Percentiles rank a stretch among this genome's conserved stretches.
These are phyloP conservation scores for Cytospora mali DNA, from an alignment of 2,329 filamentous ascomycete species.

Conservation along the genomic window DNA sequence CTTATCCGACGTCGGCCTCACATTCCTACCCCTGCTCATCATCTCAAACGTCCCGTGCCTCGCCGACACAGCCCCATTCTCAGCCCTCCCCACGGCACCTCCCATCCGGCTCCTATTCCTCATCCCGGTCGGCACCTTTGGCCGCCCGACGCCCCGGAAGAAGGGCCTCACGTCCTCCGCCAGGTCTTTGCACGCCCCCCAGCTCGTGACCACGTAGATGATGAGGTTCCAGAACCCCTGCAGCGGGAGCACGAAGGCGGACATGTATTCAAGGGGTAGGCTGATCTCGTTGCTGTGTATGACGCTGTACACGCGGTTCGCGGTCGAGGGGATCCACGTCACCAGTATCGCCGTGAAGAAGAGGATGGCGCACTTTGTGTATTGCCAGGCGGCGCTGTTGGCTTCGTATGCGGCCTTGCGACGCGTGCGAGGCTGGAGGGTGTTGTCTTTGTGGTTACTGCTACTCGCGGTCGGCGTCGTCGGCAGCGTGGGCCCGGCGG, in stretches of 20 bases:
- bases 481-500: background rate
- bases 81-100: background rate
- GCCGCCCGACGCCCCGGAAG: constrained; percentile 3
- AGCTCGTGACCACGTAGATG: constrained; percentile 74
- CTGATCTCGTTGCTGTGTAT: constrained; percentile 55
- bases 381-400: constrained; percentile 67
- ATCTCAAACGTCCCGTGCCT: constrained; percentile 3
- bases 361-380: constrained; percentile 69
- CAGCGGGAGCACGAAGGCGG: constrained; percentile 74
- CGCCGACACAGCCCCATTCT: background rate
- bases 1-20: background rate
- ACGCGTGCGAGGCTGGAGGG: constrained; percentile 30
- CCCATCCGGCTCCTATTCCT: constrained; percentile 12
- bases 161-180: constrained; percentile 39
- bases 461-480: background rate
- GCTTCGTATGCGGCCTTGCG: constrained; percentile 51
- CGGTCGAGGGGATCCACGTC: constrained; percentile 76
- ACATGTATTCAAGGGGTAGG: constrained; percentile 67
- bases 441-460: constrained; percentile 23
- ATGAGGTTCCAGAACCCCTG: constrained; percentile 85
- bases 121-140: background rate
- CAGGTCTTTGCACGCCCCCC: constrained; percentile 61
- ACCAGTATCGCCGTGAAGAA: constrained; percentile 73
- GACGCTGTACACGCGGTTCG: constrained; percentile 75
- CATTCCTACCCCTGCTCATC: constrained; percentile 2